phyloP scores from a whole-genome alignment of 2,329 filamentous ascomycete genomes.

The Xylaria sp. region DNA sequence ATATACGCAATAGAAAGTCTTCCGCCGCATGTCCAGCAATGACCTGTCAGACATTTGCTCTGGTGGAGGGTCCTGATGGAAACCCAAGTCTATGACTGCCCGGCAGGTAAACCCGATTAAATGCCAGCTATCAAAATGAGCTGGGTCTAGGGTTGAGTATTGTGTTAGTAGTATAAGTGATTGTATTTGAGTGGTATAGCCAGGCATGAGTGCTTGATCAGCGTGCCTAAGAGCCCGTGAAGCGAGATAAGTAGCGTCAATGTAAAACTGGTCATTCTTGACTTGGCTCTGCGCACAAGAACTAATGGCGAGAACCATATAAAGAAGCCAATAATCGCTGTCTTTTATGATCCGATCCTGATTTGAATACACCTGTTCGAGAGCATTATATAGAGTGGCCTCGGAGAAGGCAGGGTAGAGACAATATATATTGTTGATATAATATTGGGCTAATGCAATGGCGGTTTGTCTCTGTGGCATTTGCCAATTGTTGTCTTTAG shows the following conservation, averaged over 20 bases:
- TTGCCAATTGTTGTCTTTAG: slow-evolving; percentile 67
- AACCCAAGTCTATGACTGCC: slow-evolving; percentile 87
- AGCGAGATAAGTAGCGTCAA: slow-evolving; percentile 66
- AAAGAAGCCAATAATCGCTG: slow-evolving; percentile 86
- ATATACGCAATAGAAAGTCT: slow-evolving; percentile 92
- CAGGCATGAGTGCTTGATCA: slow-evolving; percentile 85
- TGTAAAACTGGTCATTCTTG: slow-evolving; percentile 72
- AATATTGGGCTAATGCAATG: slow-evolving; percentile 79
- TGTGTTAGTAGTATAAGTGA: slow-evolving; percentile 86
- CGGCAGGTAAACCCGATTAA: slow-evolving; percentile 90
- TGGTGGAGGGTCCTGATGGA: slow-evolving; percentile 88
- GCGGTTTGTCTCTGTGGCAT: slow-evolving; percentile 79
- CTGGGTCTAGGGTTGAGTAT: slow-evolving; percentile 89
- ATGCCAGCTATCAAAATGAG: slow-evolving; percentile 94
- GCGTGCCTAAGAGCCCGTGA: slow-evolving; percentile 78
- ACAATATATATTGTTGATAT: slow-evolving; percentile 83
- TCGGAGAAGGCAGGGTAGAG: slow-evolving; percentile 87
- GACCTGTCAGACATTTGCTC: slow-evolving; percentile 74
- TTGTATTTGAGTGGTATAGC: slow-evolving; percentile 86
- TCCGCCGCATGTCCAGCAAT: slow-evolving; percentile 79
- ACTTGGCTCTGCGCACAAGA: slow-evolving; percentile 78
- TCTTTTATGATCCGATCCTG: slow-evolving; percentile 70
- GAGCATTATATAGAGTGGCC: slow-evolving; percentile 77
- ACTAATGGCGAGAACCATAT: slow-evolving; percentile 88
- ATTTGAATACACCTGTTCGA: slow-evolving; percentile 84